These are phyloP conservation scores for Leucaena leucocephala DNA, from an alignment of 306 rosid genomes.

Conservation along the genomic window DNA sequence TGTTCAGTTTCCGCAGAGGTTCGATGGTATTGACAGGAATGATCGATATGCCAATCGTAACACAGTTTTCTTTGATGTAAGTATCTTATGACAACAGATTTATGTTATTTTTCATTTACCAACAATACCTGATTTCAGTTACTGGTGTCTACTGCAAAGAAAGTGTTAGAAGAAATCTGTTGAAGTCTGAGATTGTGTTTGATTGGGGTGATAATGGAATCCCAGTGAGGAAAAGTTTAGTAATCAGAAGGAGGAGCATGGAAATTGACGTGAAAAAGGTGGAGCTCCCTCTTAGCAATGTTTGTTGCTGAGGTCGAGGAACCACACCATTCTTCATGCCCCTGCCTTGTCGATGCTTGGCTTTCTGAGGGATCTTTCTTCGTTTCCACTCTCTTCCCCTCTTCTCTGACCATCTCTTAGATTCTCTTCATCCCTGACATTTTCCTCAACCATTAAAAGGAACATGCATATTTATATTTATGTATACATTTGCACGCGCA, in stretches of 20 bases:
- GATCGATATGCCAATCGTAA: constrained; percentile 98
- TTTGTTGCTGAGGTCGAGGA: constrained; percentile 3
- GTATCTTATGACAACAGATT: constrained; percentile 28
- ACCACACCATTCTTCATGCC: not conserved
- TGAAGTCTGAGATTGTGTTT: not conserved
- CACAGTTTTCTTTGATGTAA: constrained; percentile 96
- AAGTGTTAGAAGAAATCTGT: not conserved
- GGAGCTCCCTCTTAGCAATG: constrained; percentile 9
- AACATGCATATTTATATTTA: too few species aligned
- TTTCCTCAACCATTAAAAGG: not conserved
- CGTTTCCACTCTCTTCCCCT: not conserved
- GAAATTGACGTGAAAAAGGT: not conserved
- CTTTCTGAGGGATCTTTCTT: constrained; percentile 15
- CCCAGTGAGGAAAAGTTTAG: constrained; percentile 6
- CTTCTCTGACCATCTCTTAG: not conserved
- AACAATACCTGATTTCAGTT: not conserved
- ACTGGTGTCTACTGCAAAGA: not conserved
- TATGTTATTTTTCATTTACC: not conserved
- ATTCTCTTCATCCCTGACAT: not conserved
- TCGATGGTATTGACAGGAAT: constrained; percentile 90
- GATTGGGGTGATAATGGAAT: not conserved
- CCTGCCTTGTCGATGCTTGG: not conserved
- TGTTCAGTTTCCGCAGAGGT: constrained; percentile 98
- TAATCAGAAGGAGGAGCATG: not conserved
- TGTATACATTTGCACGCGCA: too few species aligned